Evolutionary conservation across 2,329 filamentous ascomycete species (phyloP), one percentile per base, ranked within the genome.

Genomic region (Aureobasidium uvarum): DNA sequence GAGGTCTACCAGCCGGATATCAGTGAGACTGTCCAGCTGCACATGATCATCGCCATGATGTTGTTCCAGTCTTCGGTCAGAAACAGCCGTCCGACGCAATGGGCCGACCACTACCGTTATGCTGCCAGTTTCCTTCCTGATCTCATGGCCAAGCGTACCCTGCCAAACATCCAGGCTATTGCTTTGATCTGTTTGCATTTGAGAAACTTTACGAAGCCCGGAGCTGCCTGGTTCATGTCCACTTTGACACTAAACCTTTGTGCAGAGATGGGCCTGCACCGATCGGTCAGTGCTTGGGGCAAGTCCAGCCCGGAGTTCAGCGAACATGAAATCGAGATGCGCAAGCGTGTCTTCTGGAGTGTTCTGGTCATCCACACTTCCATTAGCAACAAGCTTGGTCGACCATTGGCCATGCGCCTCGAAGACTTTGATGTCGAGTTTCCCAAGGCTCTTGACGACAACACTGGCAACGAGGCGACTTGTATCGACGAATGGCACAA

Each of bases 381-480:
- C n/a, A 79, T 94, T 11, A 86, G 86, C 70, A 90, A 90, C 23
- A 90, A 90, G 66, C 84, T 93, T 41, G 91, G 91, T 20, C 83
- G 88, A 18, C 91, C 91, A 1, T 90, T 95, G 84, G 85, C 88
- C 1, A 83, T 95, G 55, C 84, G 86, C 13, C 79, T 87, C 3
- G 86, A 90, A 60, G 90, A 95, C 68, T 89, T 92, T 70, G 91
- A 96, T 71, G 85, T 90, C 41, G 90, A 92, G 67, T 85, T 92
- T 55, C 91, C 91, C 1, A 83, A 90, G 66, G 79, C 86, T 5
- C 82, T 93, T 38, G 81, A 88, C 31, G 92, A 96, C 73, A 87
- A 90, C 69, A 80, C 87, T 36, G 82, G 92, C 0, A 85, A 83
- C 0, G 86, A 90, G 43, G 79, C 85, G 20, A 68, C 70, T 3